phyloP scores from a whole-genome alignment of 345 rosid genomes.

The Nephelium lappaceum region DNA sequence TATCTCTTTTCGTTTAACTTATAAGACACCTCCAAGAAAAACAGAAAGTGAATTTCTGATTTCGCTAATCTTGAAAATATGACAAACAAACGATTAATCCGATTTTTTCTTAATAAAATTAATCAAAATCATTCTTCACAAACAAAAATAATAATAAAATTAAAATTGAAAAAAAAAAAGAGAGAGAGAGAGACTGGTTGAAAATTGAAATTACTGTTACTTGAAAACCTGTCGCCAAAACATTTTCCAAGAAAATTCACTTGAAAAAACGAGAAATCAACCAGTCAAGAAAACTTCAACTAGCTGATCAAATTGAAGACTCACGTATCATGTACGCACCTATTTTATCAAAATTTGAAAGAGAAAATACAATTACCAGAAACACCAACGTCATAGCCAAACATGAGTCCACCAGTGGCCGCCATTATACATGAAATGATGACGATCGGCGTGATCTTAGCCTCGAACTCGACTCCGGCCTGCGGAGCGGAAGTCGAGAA shows the following conservation, averaged over 20 bases:
- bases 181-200: too few species aligned
- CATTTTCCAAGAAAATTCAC: not conserved
- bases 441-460: slow-evolving; percentile 91
- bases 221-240: not conserved
- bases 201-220: too few species aligned
- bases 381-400: slow-evolving; percentile 91
- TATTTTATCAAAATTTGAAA: not conserved
- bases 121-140: not conserved
- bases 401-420: slow-evolving; percentile 98
- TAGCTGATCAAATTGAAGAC: not conserved
- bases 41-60: not conserved
- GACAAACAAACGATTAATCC: not conserved
- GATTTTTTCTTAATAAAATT: not conserved
- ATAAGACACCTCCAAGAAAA: not conserved
- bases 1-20: not conserved
- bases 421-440: slow-evolving; percentile 91
- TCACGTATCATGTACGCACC: not conserved
- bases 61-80: slow-evolving; percentile 5
- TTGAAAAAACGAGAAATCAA: not conserved
- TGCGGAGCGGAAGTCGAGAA: slow-evolving; percentile 45
- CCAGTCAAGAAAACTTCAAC: not conserved
- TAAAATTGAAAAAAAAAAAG: not conserved
- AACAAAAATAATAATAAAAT: too few species aligned
- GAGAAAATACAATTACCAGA: slow-evolving; percentile 54
- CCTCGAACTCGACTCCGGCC: slow-evolving; percentile 76